Percentiles rank a stretch among this genome's conserved stretches.
phyloP scores from a whole-genome alignment of 257 asterid genomes.

The Penstemon davidsonii region DNA sequence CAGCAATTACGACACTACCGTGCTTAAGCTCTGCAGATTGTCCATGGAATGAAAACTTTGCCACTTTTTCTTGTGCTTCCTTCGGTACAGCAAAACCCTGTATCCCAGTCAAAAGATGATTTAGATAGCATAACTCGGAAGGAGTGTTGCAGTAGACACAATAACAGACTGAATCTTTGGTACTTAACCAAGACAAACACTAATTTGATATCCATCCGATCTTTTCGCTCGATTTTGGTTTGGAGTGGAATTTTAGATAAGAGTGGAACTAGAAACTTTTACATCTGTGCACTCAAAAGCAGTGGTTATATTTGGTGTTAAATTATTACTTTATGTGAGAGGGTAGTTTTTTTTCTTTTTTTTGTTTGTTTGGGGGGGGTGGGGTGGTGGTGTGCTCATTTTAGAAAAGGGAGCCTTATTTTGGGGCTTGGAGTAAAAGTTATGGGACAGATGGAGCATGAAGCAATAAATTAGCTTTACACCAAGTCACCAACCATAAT shows the following conservation, averaged over 20 bases:
- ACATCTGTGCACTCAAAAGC: too few relatives aligned
- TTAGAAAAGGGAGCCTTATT: too few relatives aligned
- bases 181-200: not conserved
- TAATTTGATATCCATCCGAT: not conserved
- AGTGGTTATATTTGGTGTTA: too few relatives aligned
- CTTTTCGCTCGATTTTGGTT: too few relatives aligned
- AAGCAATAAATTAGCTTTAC: not conserved
- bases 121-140: not conserved
- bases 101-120: constrained; percentile 17
- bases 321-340: too few relatives aligned
- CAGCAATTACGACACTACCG: constrained; percentile 95
- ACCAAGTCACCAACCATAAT: not conserved
- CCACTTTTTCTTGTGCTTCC: constrained; percentile 80
- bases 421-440: too few relatives aligned
- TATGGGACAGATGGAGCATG: not conserved
- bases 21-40: constrained; percentile 92
- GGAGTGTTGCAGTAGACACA: not conserved
- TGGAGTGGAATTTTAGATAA: too few relatives aligned
- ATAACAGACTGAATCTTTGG: not conserved
- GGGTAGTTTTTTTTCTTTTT: too few relatives aligned
- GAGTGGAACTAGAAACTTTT: too few relatives aligned
- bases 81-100: constrained; percentile 95
- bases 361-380: too few relatives aligned
- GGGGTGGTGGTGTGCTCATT: too few relatives aligned
- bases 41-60: constrained; percentile 74